Percentiles rank a stretch among this genome's conserved stretches.
These are phyloP conservation scores for Curvularia lunata DNA, from an alignment of 2,329 filamentous ascomycete species.

Conservation along the genomic window DNA sequence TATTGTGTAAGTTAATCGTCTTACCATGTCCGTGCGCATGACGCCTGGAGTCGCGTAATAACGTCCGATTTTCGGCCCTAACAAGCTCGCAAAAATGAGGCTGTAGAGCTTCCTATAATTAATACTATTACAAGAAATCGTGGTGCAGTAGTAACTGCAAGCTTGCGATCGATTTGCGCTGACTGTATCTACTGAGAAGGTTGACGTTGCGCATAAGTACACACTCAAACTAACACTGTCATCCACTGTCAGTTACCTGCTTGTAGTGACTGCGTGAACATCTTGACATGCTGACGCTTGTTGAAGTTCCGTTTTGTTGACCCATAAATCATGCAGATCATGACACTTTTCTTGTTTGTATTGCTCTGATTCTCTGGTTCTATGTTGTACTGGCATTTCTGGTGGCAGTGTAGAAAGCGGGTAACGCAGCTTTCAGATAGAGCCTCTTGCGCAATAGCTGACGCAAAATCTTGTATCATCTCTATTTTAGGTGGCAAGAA, in stretches of 20 bases:
- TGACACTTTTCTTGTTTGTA: neutral
- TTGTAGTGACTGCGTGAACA: neutral
- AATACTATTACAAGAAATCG: no score
- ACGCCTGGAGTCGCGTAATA: neutral
- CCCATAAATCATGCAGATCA: neutral
- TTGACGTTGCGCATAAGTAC: neutral
- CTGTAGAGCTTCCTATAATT: no score
- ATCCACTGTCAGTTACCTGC: neutral
- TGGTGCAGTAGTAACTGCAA: neutral
- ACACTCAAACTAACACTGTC: neutral
- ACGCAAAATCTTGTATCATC: no score
- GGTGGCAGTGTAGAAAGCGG: neutral
- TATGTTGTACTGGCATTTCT: neutral
- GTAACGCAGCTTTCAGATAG: neutral
- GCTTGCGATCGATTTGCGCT: no score
- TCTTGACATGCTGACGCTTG: neutral
- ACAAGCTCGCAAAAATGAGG: neutral
- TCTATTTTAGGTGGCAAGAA: no score
- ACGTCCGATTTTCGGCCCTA: neutral
- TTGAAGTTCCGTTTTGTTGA: neutral
- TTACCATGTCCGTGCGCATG: neutral
- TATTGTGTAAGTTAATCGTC: neutral
- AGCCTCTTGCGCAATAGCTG: no score
- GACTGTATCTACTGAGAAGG: no score
- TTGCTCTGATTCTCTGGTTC: neutral